Conservation (phyloP, 2,329 filamentous ascomycete genomes). For the Dothidotthia symphoricarpi region DNA sequence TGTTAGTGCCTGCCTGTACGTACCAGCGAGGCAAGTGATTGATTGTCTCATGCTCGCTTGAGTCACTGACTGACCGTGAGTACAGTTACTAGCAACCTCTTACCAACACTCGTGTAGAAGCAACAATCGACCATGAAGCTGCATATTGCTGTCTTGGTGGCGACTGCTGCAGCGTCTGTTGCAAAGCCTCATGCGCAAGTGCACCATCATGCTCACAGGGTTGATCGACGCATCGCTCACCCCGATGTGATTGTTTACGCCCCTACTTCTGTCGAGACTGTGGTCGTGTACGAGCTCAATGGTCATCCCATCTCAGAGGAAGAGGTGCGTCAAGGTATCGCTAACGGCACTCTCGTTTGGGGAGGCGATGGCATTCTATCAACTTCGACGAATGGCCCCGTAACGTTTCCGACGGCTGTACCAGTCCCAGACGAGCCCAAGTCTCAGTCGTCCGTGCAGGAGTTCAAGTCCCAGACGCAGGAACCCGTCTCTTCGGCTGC, state of each 20-base stretch:
- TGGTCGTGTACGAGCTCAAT: constrained; percentile 70
- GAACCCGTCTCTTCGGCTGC: not conserved
- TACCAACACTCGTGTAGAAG: constrained; percentile 1
- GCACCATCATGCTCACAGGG: constrained; percentile 50
- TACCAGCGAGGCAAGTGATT: not conserved
- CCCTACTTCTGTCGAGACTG: constrained; percentile 59
- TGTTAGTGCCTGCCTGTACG: not conserved
- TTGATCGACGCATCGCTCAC: constrained; percentile 48
- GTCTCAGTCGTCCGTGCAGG: not conserved
- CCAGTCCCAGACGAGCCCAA: constrained; percentile 8
- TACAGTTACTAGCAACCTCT: constrained; percentile 3
- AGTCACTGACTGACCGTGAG: constrained; percentile 10
- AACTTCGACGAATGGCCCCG: constrained; percentile 16
- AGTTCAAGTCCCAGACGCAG: constrained; percentile 2
- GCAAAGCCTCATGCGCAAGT: constrained; percentile 61
- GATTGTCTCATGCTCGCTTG: not conserved
- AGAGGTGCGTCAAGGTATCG: constrained; percentile 70
- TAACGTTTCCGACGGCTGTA: constrained; percentile 17
- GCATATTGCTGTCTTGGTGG: constrained; percentile 37
- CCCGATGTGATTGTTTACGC: constrained; percentile 51
- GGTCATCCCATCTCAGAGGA: constrained; percentile 60
- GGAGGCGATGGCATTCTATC: constrained; percentile 59
- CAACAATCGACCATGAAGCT: constrained; percentile 36
- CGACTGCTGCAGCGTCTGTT: constrained; percentile 50
- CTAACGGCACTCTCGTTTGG: constrained; percentile 64